Evolutionary conservation across 805 yeast species (phyloP).

Genomic region (Saturnispora quitensis): DNA sequence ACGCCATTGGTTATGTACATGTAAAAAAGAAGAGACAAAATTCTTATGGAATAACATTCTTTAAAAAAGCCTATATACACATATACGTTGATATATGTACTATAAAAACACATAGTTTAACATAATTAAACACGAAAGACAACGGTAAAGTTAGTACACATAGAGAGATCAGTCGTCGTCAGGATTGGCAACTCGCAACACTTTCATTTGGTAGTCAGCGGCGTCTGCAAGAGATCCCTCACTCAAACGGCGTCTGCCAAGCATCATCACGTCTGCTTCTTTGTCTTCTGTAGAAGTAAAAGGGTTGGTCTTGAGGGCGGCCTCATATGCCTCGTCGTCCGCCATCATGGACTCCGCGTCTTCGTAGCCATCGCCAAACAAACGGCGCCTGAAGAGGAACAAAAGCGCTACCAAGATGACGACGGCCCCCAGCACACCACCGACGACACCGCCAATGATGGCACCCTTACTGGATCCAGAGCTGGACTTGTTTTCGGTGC

Average conservation of each 20-base stretch:
- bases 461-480: conserved; percentile 22
- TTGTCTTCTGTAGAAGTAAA: conserved; percentile 49
- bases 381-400: conserved; percentile 30
- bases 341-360: conserved; percentile 33
- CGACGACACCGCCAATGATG: conserved; percentile 30
- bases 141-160: not conserved
- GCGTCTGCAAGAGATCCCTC: conserved; percentile 86
- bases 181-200: conserved; percentile 82
- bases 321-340: conserved; percentile 49
- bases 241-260: conserved; percentile 75
- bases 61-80: not conserved
- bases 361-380: conserved; percentile 23
- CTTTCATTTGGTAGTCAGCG: conserved; percentile 70
- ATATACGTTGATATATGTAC: conserved; percentile 1
- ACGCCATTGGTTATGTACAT: not conserved
- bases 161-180: conserved; percentile 31
- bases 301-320: conserved; percentile 56
- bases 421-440: conserved; percentile 27
- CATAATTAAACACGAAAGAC: not conserved
- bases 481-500: not conserved
- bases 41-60: not conserved
- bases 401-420: conserved; percentile 19
- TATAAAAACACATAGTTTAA: not conserved
- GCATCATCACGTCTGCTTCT: conserved; percentile 42
- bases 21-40: not conserved